Percentiles rank a stretch among this genome's conserved stretches.
Evolutionary conservation across 73 alveolate species (phyloP).

Genomic region (Paramecium caudatum): DNA sequence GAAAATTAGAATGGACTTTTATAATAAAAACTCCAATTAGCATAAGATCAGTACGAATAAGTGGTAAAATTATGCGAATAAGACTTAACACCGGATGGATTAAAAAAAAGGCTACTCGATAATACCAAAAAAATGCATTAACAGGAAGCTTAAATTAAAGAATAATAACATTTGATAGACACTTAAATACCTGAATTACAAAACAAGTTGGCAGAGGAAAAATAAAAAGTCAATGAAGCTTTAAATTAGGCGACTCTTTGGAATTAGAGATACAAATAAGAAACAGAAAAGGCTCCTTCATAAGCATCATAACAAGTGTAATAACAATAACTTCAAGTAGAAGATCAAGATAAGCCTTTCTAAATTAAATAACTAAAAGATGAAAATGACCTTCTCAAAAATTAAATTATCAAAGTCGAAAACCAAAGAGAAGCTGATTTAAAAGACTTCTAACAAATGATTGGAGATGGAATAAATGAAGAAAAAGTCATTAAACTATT

Average conservation of each 20-base stretch:
- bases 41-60: neutral
- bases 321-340: no score
- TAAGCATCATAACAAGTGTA: no score
- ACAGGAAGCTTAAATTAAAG: neutral
- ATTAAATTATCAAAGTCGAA: neutral
- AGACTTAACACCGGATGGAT: no score
- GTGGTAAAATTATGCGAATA: no score
- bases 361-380: neutral
- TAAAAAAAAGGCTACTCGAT: neutral
- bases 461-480: neutral
- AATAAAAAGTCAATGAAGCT: neutral
- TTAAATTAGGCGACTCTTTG: neutral
- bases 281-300: no score
- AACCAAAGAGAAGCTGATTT: neutral
- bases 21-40: neutral
- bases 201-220: neutral
- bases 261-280: neutral
- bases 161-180: neutral
- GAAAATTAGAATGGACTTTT: neutral
- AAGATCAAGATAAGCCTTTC: conserved; percentile 30
- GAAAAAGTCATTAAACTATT: neutral
- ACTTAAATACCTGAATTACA: neutral
- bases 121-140: neutral
- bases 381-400: neutral
- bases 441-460: neutral